Conservation (phyloP, 768 basidiomycete species). For the Lenzites betulinus region DNA sequence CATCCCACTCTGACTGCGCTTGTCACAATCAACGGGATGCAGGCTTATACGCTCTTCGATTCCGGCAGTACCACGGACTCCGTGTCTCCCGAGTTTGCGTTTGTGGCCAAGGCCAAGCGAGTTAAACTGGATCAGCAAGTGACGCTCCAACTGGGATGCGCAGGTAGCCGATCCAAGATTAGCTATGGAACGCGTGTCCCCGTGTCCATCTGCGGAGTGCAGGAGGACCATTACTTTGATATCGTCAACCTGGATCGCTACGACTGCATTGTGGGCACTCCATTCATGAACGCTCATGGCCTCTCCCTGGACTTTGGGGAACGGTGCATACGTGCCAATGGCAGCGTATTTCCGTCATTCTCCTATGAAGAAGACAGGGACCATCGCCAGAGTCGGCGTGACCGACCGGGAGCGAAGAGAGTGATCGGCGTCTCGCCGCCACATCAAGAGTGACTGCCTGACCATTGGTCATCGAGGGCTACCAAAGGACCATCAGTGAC, state of each 20-base stretch:
- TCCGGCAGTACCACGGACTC: conserved; percentile 28
- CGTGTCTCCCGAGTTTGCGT: conserved; percentile 27
- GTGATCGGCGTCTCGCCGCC: neutral
- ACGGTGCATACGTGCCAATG: too few species aligned
- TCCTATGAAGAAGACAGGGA: too few species aligned
- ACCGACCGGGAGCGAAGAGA: neutral
- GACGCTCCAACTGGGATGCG: conserved; percentile 35
- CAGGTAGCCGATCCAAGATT: conserved; percentile 34
- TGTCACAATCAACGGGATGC: neutral
- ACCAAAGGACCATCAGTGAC: too few species aligned
- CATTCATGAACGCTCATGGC: too few species aligned
- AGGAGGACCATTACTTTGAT: neutral
- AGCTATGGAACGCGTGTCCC: conserved; percentile 29
- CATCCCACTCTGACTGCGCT: neutral
- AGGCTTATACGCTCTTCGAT: conserved; percentile 21
- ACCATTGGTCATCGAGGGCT: too few species aligned
- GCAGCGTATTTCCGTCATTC: too few species aligned
- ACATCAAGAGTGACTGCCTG: too few species aligned
- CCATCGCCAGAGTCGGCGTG: neutral
- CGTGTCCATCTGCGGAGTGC: conserved; percentile 8
- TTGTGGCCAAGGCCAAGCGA: conserved; percentile 5
- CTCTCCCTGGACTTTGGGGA: too few species aligned
- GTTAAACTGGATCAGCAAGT: conserved; percentile 22
- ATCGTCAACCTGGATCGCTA: conserved; percentile 27
- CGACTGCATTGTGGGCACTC: conserved; percentile 33